phyloP scores from a whole-genome alignment of 106 monocot species.

The Apostasia shenzhenica region DNA sequence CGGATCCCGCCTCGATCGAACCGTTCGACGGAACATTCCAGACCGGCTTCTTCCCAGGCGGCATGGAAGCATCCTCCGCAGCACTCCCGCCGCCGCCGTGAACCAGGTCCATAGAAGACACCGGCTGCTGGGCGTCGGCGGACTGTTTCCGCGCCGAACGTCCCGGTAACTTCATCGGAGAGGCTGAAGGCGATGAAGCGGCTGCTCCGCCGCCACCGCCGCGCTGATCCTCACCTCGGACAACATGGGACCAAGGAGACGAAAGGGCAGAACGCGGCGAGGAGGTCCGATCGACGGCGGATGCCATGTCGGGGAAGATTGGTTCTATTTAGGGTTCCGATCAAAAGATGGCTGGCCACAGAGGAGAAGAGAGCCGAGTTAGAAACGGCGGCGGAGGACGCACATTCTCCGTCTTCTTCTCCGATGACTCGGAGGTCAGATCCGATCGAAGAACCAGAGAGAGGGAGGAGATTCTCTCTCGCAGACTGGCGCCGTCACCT shows the following conservation, averaged over 20 bases:
- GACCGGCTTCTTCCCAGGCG: constrained; percentile 38
- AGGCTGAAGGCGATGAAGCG: not conserved
- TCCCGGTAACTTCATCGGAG: not conserved
- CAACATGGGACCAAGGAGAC: constrained; percentile 15
- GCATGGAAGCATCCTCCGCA: constrained; percentile 3
- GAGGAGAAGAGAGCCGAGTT: not conserved
- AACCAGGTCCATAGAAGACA: constrained; percentile 9
- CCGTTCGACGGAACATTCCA: constrained; percentile 67
- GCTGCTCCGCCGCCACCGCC: not conserved
- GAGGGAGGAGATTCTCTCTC: not conserved
- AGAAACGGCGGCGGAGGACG: not conserved
- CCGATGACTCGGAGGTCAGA: not conserved
- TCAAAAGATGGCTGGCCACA: not conserved
- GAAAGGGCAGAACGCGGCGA: constrained; percentile 7
- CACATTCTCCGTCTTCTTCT: not conserved
- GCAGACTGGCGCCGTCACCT: no score
- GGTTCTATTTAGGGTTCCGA: constrained; percentile 2
- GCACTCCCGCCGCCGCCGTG: constrained; percentile 15
- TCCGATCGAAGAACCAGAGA: not conserved
- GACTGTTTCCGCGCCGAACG: not conserved
- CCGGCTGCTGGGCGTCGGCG: not conserved
- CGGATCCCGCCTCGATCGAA: constrained; percentile 35
- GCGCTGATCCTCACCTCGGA: constrained; percentile 14
- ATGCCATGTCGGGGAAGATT: not conserved
- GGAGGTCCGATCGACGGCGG: constrained; percentile 10